Percentiles rank a stretch among this genome's conserved stretches.
Evolutionary conservation across 2,329 filamentous ascomycete species (phyloP).

Genomic region (Raffaelea ambrosiae): DNA sequence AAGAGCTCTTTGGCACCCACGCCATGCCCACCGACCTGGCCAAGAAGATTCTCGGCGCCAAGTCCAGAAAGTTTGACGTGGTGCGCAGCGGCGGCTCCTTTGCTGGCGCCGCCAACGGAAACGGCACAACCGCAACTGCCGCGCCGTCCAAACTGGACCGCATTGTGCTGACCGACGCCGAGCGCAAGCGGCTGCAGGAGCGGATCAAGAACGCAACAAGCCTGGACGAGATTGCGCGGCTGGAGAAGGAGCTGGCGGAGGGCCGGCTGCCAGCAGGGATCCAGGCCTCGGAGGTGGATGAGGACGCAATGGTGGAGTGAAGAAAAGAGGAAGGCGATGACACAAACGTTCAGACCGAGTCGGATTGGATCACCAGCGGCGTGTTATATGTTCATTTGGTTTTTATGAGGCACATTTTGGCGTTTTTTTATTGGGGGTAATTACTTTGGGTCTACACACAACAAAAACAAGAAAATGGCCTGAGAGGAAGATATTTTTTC

Average conservation of each 20-base stretch:
- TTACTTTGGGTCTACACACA: not conserved
- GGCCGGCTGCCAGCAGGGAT: slow-evolving; percentile 71
- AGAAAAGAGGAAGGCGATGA: slow-evolving; percentile 19
- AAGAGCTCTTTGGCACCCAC: slow-evolving; percentile 72
- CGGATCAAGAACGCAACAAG: slow-evolving; percentile 84
- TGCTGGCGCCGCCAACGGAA: slow-evolving; percentile 24
- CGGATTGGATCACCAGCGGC: not conserved
- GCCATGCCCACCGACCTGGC: slow-evolving; percentile 75
- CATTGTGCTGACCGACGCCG: slow-evolving; percentile 78
- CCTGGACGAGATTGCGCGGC: slow-evolving; percentile 75
- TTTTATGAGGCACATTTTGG: too few species aligned
- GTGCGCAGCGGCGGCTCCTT: slow-evolving; percentile 4
- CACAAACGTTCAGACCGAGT: not conserved
- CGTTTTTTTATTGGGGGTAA: not conserved
- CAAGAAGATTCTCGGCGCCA: slow-evolving; percentile 74
- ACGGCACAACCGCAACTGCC: slow-evolving; percentile 20
- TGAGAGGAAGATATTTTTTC: too few species aligned
- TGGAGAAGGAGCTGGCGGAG: slow-evolving; percentile 90
- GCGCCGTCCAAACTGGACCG: slow-evolving; percentile 59
- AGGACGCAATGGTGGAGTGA: slow-evolving; percentile 52
- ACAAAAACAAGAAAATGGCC: not conserved
- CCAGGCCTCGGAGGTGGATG: slow-evolving; percentile 41
- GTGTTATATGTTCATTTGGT: not conserved
- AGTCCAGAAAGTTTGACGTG: slow-evolving; percentile 66
- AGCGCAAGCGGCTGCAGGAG: slow-evolving; percentile 77